A percentile compares a stretch with the other conserved stretches of the same genome.
These are phyloP conservation scores for Amylocarpus encephaloides DNA, from an alignment of 2,329 filamentous ascomycete species.

Conservation along the genomic window DNA sequence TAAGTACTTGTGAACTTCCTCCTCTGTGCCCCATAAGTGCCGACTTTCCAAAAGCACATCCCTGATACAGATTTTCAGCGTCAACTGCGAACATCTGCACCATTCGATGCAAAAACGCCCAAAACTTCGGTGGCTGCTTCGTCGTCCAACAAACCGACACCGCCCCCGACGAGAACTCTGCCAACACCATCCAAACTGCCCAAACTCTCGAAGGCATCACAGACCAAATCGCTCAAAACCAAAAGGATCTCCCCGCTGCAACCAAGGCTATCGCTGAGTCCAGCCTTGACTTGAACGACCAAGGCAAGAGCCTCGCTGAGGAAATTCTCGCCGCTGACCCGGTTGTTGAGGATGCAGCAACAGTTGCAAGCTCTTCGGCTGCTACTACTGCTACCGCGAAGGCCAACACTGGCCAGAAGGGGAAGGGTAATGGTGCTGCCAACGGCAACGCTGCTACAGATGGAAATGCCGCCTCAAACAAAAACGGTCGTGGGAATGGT, in stretches of 20 bases:
- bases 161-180: slow-evolving; percentile 37
- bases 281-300: neutral
- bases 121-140: slow-evolving; percentile 52
- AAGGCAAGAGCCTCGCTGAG: neutral
- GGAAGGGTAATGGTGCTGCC: neutral
- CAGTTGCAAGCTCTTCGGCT: neutral
- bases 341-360: neutral
- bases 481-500: neutral
- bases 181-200: slow-evolving; percentile 40
- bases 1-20: slow-evolving; percentile 28
- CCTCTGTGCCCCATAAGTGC: neutral
- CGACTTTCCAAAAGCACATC: too few relatives aligned
- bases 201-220: slow-evolving; percentile 40
- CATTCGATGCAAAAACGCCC: slow-evolving; percentile 53
- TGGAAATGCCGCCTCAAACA: neutral
- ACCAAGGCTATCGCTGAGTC: slow-evolving; percentile 35
- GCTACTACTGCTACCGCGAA: neutral
- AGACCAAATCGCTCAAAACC: slow-evolving; percentile 44
- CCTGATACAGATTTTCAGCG: slow-evolving; percentile 27
- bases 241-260: slow-evolving; percentile 41
- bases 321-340: neutral
- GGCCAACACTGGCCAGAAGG: neutral
- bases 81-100: slow-evolving; percentile 55
- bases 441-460: neutral
- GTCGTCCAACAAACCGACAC: slow-evolving; percentile 48